Conservation (phyloP, 768 basidiomycete species). For the Leccinum disarticulatum region DNA sequence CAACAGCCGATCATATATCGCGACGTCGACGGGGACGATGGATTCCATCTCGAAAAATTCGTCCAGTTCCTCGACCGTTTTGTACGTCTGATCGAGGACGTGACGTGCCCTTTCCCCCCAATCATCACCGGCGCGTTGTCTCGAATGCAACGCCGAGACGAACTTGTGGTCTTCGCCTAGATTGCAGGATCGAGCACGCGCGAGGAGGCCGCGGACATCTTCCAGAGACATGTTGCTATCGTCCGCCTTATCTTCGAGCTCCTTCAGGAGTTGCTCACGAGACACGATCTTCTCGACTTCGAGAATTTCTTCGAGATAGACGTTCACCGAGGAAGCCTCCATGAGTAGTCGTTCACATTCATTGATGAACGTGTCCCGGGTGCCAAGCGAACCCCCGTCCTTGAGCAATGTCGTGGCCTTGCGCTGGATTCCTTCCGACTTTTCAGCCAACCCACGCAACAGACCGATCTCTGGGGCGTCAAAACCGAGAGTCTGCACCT, state of each 20-base stretch:
- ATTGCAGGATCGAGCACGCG: conserved; percentile 67
- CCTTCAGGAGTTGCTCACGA: conserved; percentile 72
- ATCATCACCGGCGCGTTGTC: conserved; percentile 63
- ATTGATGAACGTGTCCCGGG: conserved; percentile 57
- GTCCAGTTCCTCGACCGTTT: conserved; percentile 76
- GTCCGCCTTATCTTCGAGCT: conserved; percentile 72
- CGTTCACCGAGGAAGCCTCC: conserved; percentile 74
- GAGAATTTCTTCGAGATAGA: conserved; percentile 76
- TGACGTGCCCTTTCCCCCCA: conserved; percentile 76
- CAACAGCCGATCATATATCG: conserved; percentile 64
- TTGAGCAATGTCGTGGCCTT: conserved; percentile 56
- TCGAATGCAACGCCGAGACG: conserved; percentile 61
- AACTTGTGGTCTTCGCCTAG: conserved; percentile 64
- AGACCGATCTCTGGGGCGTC: conserved; percentile 72
- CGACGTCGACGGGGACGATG: conserved; percentile 67
- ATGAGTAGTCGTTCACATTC: conserved; percentile 72
- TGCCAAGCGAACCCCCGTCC: conserved; percentile 39
- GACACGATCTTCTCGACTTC: conserved; percentile 81
- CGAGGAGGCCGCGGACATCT: conserved; percentile 72
- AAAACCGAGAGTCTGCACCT: conserved; percentile 81
- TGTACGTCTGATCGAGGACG: conserved; percentile 65
- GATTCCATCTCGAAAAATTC: conserved; percentile 65
- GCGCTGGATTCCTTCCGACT: conserved; percentile 62
- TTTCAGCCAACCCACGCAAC: conserved; percentile 53
- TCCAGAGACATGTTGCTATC: conserved; percentile 66